A percentile compares a stretch with the other conserved stretches of the same genome.
Evolutionary conservation across 2,329 filamentous ascomycete species (phyloP).

Genomic region (Alternaria infectoria): DNA sequence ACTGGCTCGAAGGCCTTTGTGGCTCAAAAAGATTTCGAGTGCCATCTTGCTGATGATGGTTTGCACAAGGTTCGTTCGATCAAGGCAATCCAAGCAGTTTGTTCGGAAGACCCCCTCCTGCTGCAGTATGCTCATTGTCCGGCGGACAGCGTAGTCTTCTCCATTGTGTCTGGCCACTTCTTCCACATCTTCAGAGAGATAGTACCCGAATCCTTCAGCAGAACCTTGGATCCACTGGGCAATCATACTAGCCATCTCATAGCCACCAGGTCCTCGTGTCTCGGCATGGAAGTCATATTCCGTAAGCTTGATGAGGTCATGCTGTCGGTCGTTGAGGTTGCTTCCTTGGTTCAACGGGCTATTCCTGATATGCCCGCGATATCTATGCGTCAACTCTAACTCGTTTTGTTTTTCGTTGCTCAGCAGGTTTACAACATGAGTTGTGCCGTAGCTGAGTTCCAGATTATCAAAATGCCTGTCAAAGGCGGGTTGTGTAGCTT

Average conservation of each 20-base stretch:
- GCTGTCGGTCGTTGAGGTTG: slow-evolving; percentile 63
- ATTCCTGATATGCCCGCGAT: slow-evolving; percentile 75
- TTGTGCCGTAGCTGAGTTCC: slow-evolving; percentile 83
- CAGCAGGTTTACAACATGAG: slow-evolving; percentile 93
- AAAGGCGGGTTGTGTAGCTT: slow-evolving; percentile 93
- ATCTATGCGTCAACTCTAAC: slow-evolving; percentile 79
- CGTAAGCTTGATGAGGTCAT: slow-evolving; percentile 77
- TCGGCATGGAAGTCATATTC: slow-evolving; percentile 98
- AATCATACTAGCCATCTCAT: slow-evolving; percentile 89
- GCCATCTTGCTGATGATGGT: slow-evolving; percentile 95
- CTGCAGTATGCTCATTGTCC: slow-evolving; percentile 74
- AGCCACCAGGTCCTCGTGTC: slow-evolving; percentile 83
- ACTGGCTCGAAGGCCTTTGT: slow-evolving; percentile 71
- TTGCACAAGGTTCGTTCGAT: slow-evolving; percentile 94
- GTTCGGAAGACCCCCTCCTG: slow-evolving; percentile 96
- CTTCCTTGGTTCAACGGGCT: slow-evolving; percentile 72
- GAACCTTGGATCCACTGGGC: slow-evolving; percentile 77
- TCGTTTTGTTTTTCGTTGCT: slow-evolving; percentile 88
- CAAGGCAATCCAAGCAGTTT: slow-evolving; percentile 94
- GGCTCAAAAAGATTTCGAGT: slow-evolving; percentile 79
- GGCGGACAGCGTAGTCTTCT: slow-evolving; percentile 44
- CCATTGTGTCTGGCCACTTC: slow-evolving; percentile 57
- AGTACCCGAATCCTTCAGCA: slow-evolving; percentile 90
- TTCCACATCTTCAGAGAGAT: slow-evolving; percentile 75
- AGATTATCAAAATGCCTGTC: slow-evolving; percentile 93